Percentiles rank a stretch among this genome's conserved stretches.
Evolutionary conservation across 2,329 filamentous ascomycete species (phyloP).

Genomic region (Chrysosphaeria jannelii): DNA sequence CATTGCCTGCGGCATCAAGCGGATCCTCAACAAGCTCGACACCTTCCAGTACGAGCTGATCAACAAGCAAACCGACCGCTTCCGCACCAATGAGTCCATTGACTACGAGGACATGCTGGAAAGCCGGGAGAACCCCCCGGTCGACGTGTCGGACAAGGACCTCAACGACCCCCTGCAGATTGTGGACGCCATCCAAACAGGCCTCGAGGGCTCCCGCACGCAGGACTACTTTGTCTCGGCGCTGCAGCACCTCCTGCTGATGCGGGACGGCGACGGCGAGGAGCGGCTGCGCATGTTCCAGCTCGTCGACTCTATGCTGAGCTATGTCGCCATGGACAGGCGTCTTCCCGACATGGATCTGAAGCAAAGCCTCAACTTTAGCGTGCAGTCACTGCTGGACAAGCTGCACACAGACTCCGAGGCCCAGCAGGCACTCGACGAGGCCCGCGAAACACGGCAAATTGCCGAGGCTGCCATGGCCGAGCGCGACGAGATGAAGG

Average conservation of each 20-base stretch:
- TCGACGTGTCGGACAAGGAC: slow-evolving; percentile 66
- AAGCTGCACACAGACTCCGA: slow-evolving; percentile 92
- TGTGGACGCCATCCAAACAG: slow-evolving; percentile 70
- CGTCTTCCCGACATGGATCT: slow-evolving; percentile 88
- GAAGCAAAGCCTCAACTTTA: slow-evolving; percentile 92
- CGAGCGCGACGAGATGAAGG: slow-evolving; percentile 81
- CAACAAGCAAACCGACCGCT: slow-evolving; percentile 90
- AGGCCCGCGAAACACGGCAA: slow-evolving; percentile 66
- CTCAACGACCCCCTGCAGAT: slow-evolving; percentile 82
- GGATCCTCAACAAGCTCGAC: slow-evolving; percentile 89
- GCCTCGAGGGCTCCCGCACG: slow-evolving; percentile 53
- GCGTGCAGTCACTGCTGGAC: slow-evolving; percentile 79
- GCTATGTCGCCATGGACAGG: slow-evolving; percentile 95
- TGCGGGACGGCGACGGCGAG: slow-evolving; percentile 72
- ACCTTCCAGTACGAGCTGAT: slow-evolving; percentile 94
- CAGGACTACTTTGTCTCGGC: slow-evolving; percentile 92
- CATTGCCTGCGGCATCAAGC: slow-evolving; percentile 80
- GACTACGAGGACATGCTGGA: slow-evolving; percentile 96
- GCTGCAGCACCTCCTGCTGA: slow-evolving; percentile 78
- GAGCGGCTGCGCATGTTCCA: slow-evolving; percentile 90
- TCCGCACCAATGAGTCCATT: slow-evolving; percentile 78
- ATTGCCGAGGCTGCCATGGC: slow-evolving; percentile 89
- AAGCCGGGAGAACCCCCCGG: slow-evolving; percentile 62
- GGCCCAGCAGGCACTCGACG: slow-evolving; percentile 71
- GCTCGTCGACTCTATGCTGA: slow-evolving; percentile 93